Evolutionary conservation across 2,329 filamentous ascomycete genomes (phyloP), one percentile per base, ranked within the genome.

Genomic region (Thermothelomyces thermophilus): DNA sequence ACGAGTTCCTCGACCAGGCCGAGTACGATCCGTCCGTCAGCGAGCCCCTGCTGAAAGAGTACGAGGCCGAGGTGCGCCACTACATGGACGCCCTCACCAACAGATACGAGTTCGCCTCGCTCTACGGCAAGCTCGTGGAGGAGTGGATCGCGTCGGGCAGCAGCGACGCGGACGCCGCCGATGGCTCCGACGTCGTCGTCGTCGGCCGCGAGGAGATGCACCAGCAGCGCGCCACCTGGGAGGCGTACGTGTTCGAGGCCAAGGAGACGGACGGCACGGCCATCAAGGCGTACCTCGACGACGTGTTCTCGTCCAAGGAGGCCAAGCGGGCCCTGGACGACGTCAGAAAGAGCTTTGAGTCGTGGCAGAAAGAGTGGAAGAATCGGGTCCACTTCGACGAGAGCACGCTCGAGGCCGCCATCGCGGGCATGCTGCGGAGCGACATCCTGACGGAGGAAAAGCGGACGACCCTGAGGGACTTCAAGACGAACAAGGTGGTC

Each of bases 101-200:
- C 42, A 78, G 75, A 51, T 74, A 79, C 56, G 69, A 76, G 16
- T 77, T 80, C 58, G 78, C 78, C 0, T 67, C 70, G 6, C 68
- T 83, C 28, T 82, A 82, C 59, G 73, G 75, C 16, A 63, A 72
- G 34, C 62, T 83, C 20, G 73, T 80, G 11, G 75, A 69, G 0
- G 76, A 80, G 55, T 80, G 76, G 72, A 63, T 81, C 43, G 64
- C 67, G 1, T 61, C 65, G 10, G 63, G 68, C 1, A 59, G 66
- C 26, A 62, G 68, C 1, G 59, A 66, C 26, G 16, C 44, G 6
- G 28, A 33, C 2, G n/a, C 44, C 16, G 34, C 43, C 6, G 66
- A 64, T 11, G 33, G 33, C 9, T 54, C 56, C 0, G 62, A 61
- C 3, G 75, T 76, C 49, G 73, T 79, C 41, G 59, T 66, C 5